Percentiles rank a stretch among this genome's conserved stretches.
Evolutionary conservation across 345 rosid species (phyloP).

Genomic region (Eucalyptus brandiana): DNA sequence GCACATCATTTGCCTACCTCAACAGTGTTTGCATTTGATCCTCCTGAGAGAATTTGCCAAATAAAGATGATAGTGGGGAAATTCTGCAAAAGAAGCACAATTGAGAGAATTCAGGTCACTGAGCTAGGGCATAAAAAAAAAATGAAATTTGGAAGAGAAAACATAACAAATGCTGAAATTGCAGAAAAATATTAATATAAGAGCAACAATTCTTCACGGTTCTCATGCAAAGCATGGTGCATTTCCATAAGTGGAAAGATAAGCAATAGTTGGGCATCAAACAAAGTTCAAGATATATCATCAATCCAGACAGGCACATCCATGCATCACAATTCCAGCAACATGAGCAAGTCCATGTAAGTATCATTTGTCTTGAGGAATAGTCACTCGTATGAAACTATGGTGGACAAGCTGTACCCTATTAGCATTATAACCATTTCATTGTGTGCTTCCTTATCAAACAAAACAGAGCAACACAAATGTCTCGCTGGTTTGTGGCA

Average conservation of each 20-base stretch:
- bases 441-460: background rate
- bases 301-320: background rate
- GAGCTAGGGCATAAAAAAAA: background rate
- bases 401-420: background rate
- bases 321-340: background rate
- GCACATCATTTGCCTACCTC: no score
- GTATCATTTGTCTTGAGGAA: background rate
- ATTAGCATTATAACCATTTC: background rate
- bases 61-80: no score
- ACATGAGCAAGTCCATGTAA: background rate
- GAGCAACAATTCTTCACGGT: no score
- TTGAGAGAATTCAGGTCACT: no score
- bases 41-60: no score
- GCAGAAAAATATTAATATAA: no score
- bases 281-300: background rate
- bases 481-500: background rate
- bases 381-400: background rate
- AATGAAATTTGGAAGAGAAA: background rate
- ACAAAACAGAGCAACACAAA: background rate
- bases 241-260: no score
- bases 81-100: no score
- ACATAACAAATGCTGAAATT: no score
- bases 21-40: no score
- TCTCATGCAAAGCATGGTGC: no score
- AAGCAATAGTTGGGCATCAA: background rate